Base-by-base conservation (phyloP, 257 asterid species). In the Solanum acaule region DNA sequence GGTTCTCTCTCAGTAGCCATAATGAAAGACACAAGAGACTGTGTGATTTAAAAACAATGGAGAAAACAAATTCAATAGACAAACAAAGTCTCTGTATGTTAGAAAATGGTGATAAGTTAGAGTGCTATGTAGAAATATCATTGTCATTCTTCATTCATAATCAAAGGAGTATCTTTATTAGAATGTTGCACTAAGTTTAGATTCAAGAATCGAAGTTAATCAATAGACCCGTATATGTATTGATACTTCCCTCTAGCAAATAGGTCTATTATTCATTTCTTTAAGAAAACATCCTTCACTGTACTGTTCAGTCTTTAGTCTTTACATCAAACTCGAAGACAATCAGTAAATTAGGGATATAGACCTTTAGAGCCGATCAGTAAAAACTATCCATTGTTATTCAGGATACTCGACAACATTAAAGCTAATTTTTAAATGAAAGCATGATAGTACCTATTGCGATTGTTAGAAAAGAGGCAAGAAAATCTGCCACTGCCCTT, bases 1-100 rank as follows among this genome's bases (percentile, higher is more conserved):
- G 99, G 99, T 84, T 90, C 93, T 77, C 93, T 94, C 87, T 96
- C 93, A 2, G 98, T 97, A 25, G 99, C 99, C 98, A 96, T 77
- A 72, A 73, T 86, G 85, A 78, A 42, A 78, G 85, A 78, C 7
- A 27, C 14, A 33, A 31, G 15, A 11, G 38, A 42, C 27, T 40
- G 31, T 29, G 3, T 29, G 35, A 42, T 4, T 42, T 42, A 42
- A 14, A 25, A n/a, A 42, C 15, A 25, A 0, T 2, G 37, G 15
- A 42, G 15, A 42, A 42, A 42, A 42, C 15, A 42, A 42, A 42
- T 42, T 42, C 49, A 42, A 42, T 12, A 42, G 49, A 42, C 49
- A 31, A 11, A 42, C 15, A 11, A 42, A 42, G 49, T 42, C 15
- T 42, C 10, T 42, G 49, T 42, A 42, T 1, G 49, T 42, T 42